These are phyloP conservation scores for Mycena vitilis DNA, from an alignment of 768 basidiomycete genomes.

Conservation along the genomic window DNA sequence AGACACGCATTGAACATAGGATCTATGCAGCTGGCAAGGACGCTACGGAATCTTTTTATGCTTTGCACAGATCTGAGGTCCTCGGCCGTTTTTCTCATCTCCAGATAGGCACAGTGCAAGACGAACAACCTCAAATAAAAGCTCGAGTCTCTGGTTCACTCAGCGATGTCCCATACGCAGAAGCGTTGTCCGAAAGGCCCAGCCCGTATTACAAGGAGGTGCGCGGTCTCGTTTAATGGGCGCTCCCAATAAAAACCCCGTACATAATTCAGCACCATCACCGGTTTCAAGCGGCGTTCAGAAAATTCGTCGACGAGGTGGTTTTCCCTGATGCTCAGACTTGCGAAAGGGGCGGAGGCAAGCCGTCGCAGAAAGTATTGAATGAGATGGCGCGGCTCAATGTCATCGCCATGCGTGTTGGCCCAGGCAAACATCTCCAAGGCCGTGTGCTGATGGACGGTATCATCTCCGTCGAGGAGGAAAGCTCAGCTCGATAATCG, in stretches of 20 bases:
- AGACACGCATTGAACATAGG: neutral
- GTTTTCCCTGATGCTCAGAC: constrained; percentile 66
- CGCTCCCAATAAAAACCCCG: neutral
- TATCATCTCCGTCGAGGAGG: constrained; percentile 83
- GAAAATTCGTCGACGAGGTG: constrained; percentile 80
- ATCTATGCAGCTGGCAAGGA: constrained; percentile 78
- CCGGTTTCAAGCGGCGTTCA: constrained; percentile 69
- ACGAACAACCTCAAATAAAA: constrained; percentile 62
- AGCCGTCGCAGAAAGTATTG: constrained; percentile 68
- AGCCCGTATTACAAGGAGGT: constrained; percentile 44
- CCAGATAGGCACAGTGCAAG: constrained; percentile 70
- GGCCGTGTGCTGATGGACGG: constrained; percentile 85
- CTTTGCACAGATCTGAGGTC: constrained; percentile 49
- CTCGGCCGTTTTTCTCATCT: constrained; percentile 63
- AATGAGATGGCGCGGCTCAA: constrained; percentile 76
- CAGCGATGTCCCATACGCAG: constrained; percentile 80
- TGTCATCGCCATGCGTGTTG: constrained; percentile 92
- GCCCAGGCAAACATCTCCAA: constrained; percentile 91
- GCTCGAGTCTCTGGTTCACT: constrained; percentile 59
- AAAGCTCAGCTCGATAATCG: constrained; percentile 38
- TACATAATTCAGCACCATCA: constrained; percentile 64
- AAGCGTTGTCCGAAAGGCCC: constrained; percentile 58
- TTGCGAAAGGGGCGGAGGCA: constrained; percentile 76
- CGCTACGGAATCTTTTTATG: constrained; percentile 60
- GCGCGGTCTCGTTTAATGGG: neutral